A percentile compares a stretch with the other conserved stretches of the same genome.
phyloP scores from a whole-genome alignment of 1,139 yeast genomes.

The Hemisphaericaspora lyxosophila region DNA sequence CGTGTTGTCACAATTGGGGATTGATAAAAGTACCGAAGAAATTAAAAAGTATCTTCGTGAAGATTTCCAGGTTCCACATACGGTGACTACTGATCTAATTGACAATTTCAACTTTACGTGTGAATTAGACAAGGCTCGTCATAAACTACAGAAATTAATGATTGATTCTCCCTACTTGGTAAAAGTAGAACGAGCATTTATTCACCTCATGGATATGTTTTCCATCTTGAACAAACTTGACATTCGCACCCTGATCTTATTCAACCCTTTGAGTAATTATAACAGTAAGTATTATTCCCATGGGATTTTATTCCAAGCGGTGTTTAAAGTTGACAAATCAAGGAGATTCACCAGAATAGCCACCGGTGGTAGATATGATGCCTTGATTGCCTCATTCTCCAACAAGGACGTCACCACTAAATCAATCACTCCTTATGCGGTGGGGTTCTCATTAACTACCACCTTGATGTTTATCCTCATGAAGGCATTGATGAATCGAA shows the following conservation, averaged over 20 bases:
- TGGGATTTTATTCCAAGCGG: slow-evolving; percentile 87
- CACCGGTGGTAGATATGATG: slow-evolving; percentile 92
- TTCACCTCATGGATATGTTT: slow-evolving; percentile 58
- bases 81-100: slow-evolving; percentile 72
- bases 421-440: slow-evolving; percentile 53
- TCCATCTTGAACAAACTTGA: slow-evolving; percentile 58
- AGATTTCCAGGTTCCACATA: slow-evolving; percentile 74
- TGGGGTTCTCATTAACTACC: slow-evolving; percentile 71
- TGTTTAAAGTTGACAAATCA: slow-evolving; percentile 54
- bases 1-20: slow-evolving; percentile 72
- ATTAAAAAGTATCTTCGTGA: slow-evolving; percentile 64
- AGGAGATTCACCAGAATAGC: slow-evolving; percentile 55
- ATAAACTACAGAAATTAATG: slow-evolving; percentile 66
- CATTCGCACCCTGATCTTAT: slow-evolving; percentile 30
- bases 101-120: slow-evolving; percentile 76
- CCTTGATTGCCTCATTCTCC: slow-evolving; percentile 61
- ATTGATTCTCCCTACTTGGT: slow-evolving; percentile 67
- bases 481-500: slow-evolving; percentile 31
- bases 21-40: slow-evolving; percentile 65
- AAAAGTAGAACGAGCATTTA: slow-evolving; percentile 61
- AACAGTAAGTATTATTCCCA: slow-evolving; percentile 74
- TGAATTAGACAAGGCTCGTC: slow-evolving; percentile 62
- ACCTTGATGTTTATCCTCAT: slow-evolving; percentile 44
- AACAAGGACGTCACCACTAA: slow-evolving; percentile 32
- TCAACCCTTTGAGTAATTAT: slow-evolving; percentile 78